Base-by-base conservation (phyloP, 257 asterid genomes). In the Lycium barbarum region DNA sequence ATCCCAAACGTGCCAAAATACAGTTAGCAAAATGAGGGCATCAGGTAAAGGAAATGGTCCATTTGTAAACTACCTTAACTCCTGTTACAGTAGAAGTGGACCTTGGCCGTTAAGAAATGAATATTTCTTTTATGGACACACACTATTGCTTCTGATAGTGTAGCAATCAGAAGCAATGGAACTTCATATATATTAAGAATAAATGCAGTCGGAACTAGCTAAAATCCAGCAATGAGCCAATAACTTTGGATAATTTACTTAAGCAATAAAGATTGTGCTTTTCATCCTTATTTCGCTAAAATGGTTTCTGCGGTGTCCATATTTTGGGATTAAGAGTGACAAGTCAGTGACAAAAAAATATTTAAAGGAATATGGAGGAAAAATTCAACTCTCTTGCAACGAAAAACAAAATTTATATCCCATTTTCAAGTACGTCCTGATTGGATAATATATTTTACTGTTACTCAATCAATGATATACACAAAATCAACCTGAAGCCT, bases 41-140 rank as follows among this genome's bases (percentile, higher is more conserved):
- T 72, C 43, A 40, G 80, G 57, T 17, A 33, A 72, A 43, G 36
- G 9, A 72, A 72, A 43, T 72, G 79, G 80, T 43, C 55, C 80
- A 43, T 72, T 72, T 71, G 9, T 10, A 66, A 35, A 35, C 74
- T 35, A 67, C 4, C 45, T 13, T 14, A 71, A 43, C 55, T 4
- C 55, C 54, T 47, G 43, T n/a, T 72, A 72, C 55, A 72, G 55
- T 72, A 43, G 9, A 43, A 3, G 47, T n/a, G 82, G 81, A 12
- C 81, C 40, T 22, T 22, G 3, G 38, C 22, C 26, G 9, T 51
- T 26, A 33, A 76, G 82, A 53, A 33, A 76, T 76, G 26, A 51
- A 51, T 65, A 11, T 33, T 35, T 63, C 15, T 47, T 51, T 76
- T 76, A 35, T 51, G 0, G 17, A 26, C 40, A 51, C 81, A 76